Evolutionary conservation across 2,329 filamentous ascomycete species (phyloP).

Genomic region (Pseudocercospora eumusae): DNA sequence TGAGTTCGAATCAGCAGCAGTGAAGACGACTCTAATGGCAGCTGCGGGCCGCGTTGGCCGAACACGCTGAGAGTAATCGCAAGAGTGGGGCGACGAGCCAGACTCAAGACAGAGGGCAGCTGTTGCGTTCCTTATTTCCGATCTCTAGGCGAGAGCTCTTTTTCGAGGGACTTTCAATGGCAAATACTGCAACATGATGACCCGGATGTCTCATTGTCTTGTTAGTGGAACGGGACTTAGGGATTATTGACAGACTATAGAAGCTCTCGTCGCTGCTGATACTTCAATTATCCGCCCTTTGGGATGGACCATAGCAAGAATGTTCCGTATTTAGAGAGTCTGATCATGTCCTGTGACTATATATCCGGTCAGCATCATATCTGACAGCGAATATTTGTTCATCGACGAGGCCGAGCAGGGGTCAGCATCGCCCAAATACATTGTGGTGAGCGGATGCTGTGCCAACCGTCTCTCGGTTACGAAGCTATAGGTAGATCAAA

Average conservation of each 20-base stretch:
- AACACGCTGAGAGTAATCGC: neutral
- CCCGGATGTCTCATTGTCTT: neutral
- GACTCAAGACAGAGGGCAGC: neutral
- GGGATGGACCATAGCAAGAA: too few species aligned
- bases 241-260: neutral
- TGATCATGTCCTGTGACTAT: too few species aligned
- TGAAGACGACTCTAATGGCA: neutral
- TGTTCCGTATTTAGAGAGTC: too few species aligned
- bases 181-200: neutral
- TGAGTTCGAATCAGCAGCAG: neutral
- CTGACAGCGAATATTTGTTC: too few species aligned
- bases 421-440: too few species aligned
- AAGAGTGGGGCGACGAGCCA: neutral
- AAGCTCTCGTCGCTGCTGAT: neutral
- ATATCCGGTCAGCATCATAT: too few species aligned
- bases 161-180: neutral
- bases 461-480: neutral
- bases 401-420: too few species aligned
- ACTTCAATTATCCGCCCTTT: too few species aligned
- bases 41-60: slow-evolving; percentile 8
- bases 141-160: neutral
- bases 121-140: neutral
- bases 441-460: neutral
- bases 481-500: neutral
- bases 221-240: neutral